Evolutionary conservation across 1,284 basidiomycete genomes (phyloP).

Genomic region (Trametes hirsuta): DNA sequence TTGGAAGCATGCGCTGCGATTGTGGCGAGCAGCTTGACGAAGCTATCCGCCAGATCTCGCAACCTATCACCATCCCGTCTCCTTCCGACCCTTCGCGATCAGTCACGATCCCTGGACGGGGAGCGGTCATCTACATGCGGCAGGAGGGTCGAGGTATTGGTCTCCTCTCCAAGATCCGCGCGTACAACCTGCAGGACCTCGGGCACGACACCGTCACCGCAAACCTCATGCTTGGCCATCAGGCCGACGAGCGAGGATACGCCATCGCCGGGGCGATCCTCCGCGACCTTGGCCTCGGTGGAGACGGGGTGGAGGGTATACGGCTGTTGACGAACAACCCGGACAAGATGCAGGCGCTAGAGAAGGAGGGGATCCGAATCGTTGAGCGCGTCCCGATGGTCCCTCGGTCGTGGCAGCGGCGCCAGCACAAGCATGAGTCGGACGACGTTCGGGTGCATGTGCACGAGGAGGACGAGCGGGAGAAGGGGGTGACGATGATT

Average conservation of each 20-base stretch:
- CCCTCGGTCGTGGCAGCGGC: conserved; percentile 83
- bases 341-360: conserved; percentile 91
- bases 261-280: conserved; percentile 91
- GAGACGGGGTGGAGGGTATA: conserved; percentile 61
- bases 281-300: conserved; percentile 82
- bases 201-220: conserved; percentile 98
- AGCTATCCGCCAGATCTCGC: conserved; percentile 89
- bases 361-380: conserved; percentile 82
- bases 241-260: conserved; percentile 94
- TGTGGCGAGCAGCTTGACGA: conserved; percentile 99
- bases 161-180: conserved; percentile 92
- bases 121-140: conserved; percentile 95
- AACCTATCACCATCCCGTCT: conserved; percentile 59
- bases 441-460: conserved; percentile 25
- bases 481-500: conserved; percentile 81
- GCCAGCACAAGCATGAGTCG: conserved; percentile 34
- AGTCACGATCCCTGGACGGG: conserved; percentile 73
- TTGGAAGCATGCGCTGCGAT: conserved; percentile 98
- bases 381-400: conserved; percentile 93
- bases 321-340: conserved; percentile 97
- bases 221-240: conserved; percentile 93
- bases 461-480: conserved; percentile 45
- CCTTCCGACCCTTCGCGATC: conserved; percentile 36
- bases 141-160: conserved; percentile 99
- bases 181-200: conserved; percentile 98